Evolutionary conservation across 2,329 filamentous ascomycete species (phyloP), one percentile per base, ranked within the genome.

Genomic region (Colletotrichum sp.): DNA sequence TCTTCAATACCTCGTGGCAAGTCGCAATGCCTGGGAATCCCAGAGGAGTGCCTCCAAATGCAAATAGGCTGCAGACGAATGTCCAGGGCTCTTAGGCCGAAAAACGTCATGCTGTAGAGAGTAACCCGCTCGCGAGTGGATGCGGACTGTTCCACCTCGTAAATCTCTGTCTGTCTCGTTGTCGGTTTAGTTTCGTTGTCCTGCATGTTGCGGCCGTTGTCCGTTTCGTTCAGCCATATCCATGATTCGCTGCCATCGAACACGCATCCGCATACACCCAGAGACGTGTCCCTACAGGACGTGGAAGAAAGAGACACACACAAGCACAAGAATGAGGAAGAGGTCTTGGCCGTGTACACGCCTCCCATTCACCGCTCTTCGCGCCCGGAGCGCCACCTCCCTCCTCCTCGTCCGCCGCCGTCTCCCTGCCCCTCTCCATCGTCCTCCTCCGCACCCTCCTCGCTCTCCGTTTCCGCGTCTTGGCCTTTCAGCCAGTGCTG

Each of bases 401-500:
- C 32, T 24, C 59, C 64, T 60, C 39, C 26, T 30, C 68, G 60
- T 59, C 26, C 61, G 12, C 32, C 59, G 64, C n/a, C 48, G 64
- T 43, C 52, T 66, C 70, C 65, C 64, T 61, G n/a, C 63, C 36
- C 39, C n/a, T 59, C 18, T 16, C 28, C 16, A 34, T 52, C 30
- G 18, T 32, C 63, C 16, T 43, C 21, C 16, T 39, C 55, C 39
- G 30, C 39, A 26, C 36, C 43, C 43, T 52, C 43, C 43, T 52
- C 43, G n/a, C 43, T 24, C n/a, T 52, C 43, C n/a, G n/a, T 52
- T n/a, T 59, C 57, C 26, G 59, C 57, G 15, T 36, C 70, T 32
- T 68, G 39, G 15, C 80, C 80, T 18, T 80, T 80, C 12, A 90
- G 79, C 87, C 88, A 90, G 12, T 81, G 78, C 77, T 88, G 86